Base-by-base conservation (phyloP, 805 yeast species). In the Cyberlindnera americana region DNA sequence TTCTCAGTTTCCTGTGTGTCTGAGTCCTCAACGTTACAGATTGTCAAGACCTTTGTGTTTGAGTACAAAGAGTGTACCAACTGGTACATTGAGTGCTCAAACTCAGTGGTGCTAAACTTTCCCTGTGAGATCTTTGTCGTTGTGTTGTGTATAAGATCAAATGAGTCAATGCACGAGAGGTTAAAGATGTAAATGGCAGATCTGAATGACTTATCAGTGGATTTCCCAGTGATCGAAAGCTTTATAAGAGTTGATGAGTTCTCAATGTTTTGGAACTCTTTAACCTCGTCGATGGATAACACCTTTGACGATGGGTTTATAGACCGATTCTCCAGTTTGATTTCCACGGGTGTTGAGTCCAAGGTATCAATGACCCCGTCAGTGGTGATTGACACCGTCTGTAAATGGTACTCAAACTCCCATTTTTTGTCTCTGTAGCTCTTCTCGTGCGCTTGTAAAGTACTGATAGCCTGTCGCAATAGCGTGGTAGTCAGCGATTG, bases 31-130 rank as follows among this genome's bases (percentile, higher is more conserved):
- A 67, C 35, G 36, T 61, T 56, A 36, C 64, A 53, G 5, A 69
- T 34, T 22, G 64, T 56, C 26, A 67, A 54, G 21, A 66, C 52
- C 42, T 67, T 68, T 23, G 72, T 63, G 29, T 62, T 57, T 10
- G 53, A 45, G 19, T 64, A 46, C 15, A 65, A 28, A 9, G 34
- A 44, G 35, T 51, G 53, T 17, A 49, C 37, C 24, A 51, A 32
- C 19, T 49, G 53, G 28, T 51, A 40, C 49, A 49, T 42, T 14
- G 55, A 44, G 30, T 45, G 33, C 8, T 40, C 33, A 42, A 49
- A 47, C 22, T 48, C 53, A 11, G 41, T n/a, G 12, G 32, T 39
- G 12, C 47, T 36, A 21, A 30, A 46, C 29, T 47, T 51, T 3
- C 15, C 23, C 27, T 43, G 37, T 2, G 38, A 21, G 13, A 49